Percentiles rank a stretch among this genome's conserved stretches.
These are phyloP conservation scores for Aspergillus funiculosus DNA, from an alignment of 495 filamentous ascomycete species.

Conservation along the genomic window DNA sequence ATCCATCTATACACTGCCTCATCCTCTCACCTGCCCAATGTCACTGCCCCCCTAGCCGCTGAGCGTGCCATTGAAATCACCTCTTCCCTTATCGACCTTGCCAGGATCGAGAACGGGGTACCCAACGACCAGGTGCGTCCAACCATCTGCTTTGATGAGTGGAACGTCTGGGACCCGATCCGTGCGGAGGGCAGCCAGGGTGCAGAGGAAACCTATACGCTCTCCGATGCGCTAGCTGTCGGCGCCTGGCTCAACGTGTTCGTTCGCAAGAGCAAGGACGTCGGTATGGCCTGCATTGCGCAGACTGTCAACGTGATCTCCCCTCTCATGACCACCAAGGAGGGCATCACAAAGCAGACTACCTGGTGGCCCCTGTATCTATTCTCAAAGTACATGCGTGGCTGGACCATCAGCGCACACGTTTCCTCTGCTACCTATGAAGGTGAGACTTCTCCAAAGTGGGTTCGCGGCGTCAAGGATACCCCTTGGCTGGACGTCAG, in stretches of 20 bases:
- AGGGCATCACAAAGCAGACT: constrained; percentile 62
- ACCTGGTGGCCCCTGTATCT: constrained; percentile 74
- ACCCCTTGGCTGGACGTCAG: constrained; percentile 69
- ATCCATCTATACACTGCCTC: constrained; percentile 67
- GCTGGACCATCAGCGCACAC: constrained; percentile 57
- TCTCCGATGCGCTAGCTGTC: constrained; percentile 71
- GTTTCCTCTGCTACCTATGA: constrained; percentile 53
- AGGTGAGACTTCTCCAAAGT: constrained; percentile 58
- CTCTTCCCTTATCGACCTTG: constrained; percentile 63
- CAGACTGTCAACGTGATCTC: constrained; percentile 76
- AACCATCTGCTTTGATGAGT: constrained; percentile 78
- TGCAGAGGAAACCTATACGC: constrained; percentile 65
- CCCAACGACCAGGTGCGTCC: constrained; percentile 50
- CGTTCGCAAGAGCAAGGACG: constrained; percentile 61
- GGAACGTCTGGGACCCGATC: constrained; percentile 78
- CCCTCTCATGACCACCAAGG: constrained; percentile 62
- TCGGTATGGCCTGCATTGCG: constrained; percentile 79
- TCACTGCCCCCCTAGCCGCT: constrained; percentile 60
- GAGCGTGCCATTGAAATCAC: constrained; percentile 71
- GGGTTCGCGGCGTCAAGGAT: constrained; percentile 58
- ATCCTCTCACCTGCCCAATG: constrained; percentile 51
- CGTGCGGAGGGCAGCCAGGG: constrained; percentile 64
- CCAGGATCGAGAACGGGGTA: constrained; percentile 61
- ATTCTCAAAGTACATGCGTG: constrained; percentile 70
- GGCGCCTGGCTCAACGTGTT: constrained; percentile 73